phyloP scores from a whole-genome alignment of 306 rosid species.

The Dalbergia cultrata region DNA sequence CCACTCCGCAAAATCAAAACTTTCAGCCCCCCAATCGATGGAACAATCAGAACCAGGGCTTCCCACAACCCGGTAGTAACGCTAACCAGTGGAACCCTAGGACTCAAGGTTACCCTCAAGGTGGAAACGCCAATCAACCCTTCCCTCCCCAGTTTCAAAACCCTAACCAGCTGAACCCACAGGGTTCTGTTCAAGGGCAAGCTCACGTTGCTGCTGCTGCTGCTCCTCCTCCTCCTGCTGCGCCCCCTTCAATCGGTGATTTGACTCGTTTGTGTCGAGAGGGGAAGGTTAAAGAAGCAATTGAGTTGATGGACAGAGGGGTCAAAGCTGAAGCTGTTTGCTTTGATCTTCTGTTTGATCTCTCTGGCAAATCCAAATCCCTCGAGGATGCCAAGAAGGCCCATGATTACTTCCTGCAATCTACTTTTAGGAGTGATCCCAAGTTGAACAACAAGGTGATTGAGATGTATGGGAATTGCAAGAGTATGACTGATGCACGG shows the following conservation, averaged over 20 bases:
- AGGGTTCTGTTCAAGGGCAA: constrained; percentile 49
- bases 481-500: constrained; percentile 79
- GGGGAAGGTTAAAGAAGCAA: constrained; percentile 76
- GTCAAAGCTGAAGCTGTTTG: constrained; percentile 77
- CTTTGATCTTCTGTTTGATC: constrained; percentile 64
- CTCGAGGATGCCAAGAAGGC: constrained; percentile 80
- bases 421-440: constrained; percentile 69
- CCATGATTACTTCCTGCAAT: constrained; percentile 83
- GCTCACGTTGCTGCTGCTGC: constrained; percentile 20
- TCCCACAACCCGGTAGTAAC: constrained; percentile 28
- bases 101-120: constrained; percentile 36
- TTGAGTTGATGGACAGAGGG: constrained; percentile 81
- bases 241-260: constrained; percentile 58
- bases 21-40: constrained; percentile 51
- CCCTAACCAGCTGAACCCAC: constrained; percentile 55
- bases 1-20: constrained; percentile 45
- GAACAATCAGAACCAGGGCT: constrained; percentile 47
- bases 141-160: constrained; percentile 34
- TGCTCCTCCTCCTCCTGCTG: constrained; percentile 7
- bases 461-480: constrained; percentile 82
- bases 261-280: constrained; percentile 65
- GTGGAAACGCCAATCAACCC: constrained; percentile 42
- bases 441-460: constrained; percentile 71
- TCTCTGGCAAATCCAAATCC: constrained; percentile 64
- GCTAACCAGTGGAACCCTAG: neutral